phyloP scores from a whole-genome alignment of 441 rosid genomes.

The Lepidium campestre region DNA sequence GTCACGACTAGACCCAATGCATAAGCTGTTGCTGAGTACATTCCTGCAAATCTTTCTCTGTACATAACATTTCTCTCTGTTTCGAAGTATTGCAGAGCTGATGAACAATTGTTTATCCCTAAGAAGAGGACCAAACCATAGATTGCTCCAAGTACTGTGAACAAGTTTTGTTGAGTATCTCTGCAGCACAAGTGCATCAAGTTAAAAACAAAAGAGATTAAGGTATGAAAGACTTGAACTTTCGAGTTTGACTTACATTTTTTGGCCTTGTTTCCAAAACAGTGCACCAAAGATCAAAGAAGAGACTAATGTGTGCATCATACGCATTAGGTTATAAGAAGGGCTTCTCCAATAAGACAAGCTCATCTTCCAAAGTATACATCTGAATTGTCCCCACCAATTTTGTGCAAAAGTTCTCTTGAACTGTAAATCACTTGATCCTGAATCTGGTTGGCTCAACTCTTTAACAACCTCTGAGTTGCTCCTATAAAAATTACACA shows the following conservation, averaged over 20 bases:
- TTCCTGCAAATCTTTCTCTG: constrained; percentile 52
- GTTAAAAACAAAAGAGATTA: neutral
- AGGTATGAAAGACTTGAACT: neutral
- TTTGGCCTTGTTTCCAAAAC: constrained; percentile 57
- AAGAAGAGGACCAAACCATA: constrained; percentile 36
- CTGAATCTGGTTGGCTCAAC: constrained; percentile 34
- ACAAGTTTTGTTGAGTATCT: constrained; percentile 44
- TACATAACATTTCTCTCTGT: constrained; percentile 49
- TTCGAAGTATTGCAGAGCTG: constrained; percentile 37
- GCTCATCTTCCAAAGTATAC: constrained; percentile 55
- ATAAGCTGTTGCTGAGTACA: constrained; percentile 46
- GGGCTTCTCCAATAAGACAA: constrained; percentile 74
- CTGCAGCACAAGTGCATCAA: constrained; percentile 16
- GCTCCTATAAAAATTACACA: constrained; percentile 25
- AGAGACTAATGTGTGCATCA: constrained; percentile 20
- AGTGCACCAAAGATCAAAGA: constrained; percentile 47
- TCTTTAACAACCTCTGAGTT: constrained; percentile 38
- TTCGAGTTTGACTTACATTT: constrained; percentile 27
- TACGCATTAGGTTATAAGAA: constrained; percentile 43
- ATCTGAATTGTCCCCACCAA: constrained; percentile 48
- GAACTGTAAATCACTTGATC: constrained; percentile 46
- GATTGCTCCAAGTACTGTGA: constrained; percentile 42
- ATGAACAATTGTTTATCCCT: constrained; percentile 48
- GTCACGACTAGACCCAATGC: constrained; percentile 43
- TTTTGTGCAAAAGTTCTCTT: constrained; percentile 41